Conservation (phyloP, 495 filamentous ascomycete species). For the Terfezia claveryi region DNA sequence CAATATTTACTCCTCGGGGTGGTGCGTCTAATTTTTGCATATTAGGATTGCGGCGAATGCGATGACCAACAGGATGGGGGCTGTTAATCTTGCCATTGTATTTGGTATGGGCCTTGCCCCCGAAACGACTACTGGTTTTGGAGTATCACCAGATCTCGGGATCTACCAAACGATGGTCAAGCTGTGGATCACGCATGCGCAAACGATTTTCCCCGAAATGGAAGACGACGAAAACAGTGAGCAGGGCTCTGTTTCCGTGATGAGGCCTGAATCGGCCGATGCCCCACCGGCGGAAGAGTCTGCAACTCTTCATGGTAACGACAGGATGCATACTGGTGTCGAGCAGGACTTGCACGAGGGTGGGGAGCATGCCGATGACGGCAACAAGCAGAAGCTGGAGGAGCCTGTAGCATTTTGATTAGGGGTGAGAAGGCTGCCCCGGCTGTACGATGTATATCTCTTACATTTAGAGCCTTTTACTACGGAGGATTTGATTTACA, state of each 20-base stretch:
- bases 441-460: neutral
- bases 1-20: neutral
- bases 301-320: neutral
- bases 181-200: slow-evolving; percentile 16
- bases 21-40: neutral
- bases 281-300: slow-evolving; percentile 13
- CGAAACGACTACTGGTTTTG: slow-evolving; percentile 11
- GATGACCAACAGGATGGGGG: slow-evolving; percentile 18
- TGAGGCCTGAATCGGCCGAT: slow-evolving; percentile 10
- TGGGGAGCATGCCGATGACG: neutral
- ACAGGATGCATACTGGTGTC: neutral
- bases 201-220: slow-evolving; percentile 16
- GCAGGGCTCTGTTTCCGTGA: neutral
- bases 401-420: no score
- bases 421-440: no score
- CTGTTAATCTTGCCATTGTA: slow-evolving; percentile 20
- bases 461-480: neutral
- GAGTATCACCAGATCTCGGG: slow-evolving; percentile 17
- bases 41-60: slow-evolving; percentile 17
- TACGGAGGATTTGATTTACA: neutral
- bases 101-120: slow-evolving; percentile 21
- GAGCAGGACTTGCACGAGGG: neutral
- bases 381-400: no score
- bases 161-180: slow-evolving; percentile 20
- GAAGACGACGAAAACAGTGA: slow-evolving; percentile 13